Evolutionary conservation across 2,329 filamentous ascomycete genomes (phyloP).

Genomic region (Metarhizium brunneum): DNA sequence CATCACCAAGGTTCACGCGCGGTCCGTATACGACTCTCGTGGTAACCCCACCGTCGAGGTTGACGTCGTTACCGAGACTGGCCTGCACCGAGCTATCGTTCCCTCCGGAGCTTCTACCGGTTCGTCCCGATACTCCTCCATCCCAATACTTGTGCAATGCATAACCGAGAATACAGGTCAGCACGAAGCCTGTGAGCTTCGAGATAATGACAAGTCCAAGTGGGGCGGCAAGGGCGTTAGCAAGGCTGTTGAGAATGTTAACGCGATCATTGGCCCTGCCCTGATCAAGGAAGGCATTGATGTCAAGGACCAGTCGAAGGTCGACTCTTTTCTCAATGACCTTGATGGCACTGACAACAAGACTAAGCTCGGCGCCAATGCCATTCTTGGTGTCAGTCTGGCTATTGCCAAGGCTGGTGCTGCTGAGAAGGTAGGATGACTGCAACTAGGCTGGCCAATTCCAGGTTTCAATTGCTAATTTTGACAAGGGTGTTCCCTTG

Average conservation of each 20-base stretch:
- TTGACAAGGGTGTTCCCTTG: constrained; percentile 59
- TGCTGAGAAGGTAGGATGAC: constrained; percentile 59
- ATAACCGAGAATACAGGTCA: constrained; percentile 48
- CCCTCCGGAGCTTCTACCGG: constrained; percentile 93
- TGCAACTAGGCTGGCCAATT: constrained; percentile 4
- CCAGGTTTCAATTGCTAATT: background rate
- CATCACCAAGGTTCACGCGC: constrained; percentile 82
- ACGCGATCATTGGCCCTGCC: constrained; percentile 68
- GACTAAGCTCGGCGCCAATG: constrained; percentile 80
- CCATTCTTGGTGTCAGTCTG: constrained; percentile 77
- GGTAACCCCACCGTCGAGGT: constrained; percentile 98
- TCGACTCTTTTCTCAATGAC: constrained; percentile 77
- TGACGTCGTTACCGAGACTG: constrained; percentile 91
- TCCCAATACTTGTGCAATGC: constrained; percentile 13
- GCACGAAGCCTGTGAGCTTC: constrained; percentile 86
- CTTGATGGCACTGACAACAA: constrained; percentile 83
- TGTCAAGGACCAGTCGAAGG: constrained; percentile 76
- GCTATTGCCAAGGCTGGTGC: constrained; percentile 83
- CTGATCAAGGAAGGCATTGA: constrained; percentile 76
- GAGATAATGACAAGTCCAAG: constrained; percentile 79
- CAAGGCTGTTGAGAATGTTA: constrained; percentile 82
- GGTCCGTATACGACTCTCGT: constrained; percentile 97
- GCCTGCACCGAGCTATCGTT: constrained; percentile 94
- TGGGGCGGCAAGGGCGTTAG: constrained; percentile 82
- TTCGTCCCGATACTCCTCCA: constrained; percentile 34